A percentile compares a stretch with the other conserved stretches of the same genome.
These are phyloP conservation scores for Rhizopogon vinicolor DNA, from an alignment of 768 basidiomycete species.

Conservation along the genomic window DNA sequence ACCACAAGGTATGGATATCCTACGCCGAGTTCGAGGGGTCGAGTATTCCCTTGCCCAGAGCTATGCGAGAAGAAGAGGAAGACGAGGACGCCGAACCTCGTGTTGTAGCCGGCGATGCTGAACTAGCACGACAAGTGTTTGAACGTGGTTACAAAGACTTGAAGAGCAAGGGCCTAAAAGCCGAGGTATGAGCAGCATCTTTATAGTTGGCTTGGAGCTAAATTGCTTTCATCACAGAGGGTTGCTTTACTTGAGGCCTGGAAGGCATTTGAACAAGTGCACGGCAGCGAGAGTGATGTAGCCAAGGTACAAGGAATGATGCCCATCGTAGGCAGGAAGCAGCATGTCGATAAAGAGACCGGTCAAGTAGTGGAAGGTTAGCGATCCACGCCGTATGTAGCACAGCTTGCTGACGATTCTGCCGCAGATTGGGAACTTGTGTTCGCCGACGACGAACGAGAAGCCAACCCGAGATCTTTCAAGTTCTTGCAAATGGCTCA, in stretches of 20 bases:
- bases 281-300: slow-evolving; percentile 70
- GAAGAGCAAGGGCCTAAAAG: slow-evolving; percentile 75
- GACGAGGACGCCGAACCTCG: slow-evolving; percentile 47
- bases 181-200: slow-evolving; percentile 56
- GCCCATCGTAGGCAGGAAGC: slow-evolving; percentile 84
- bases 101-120: slow-evolving; percentile 67
- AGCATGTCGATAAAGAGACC: slow-evolving; percentile 79
- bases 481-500: slow-evolving; percentile 96
- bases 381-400: slow-evolving; percentile 14
- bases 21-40: slow-evolving; percentile 92
- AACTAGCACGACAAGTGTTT: slow-evolving; percentile 72
- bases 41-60: slow-evolving; percentile 59
- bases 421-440: slow-evolving; percentile 88
- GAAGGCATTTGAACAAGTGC: slow-evolving; percentile 87
- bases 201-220: neutral
- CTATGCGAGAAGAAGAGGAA: slow-evolving; percentile 63
- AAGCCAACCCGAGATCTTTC: slow-evolving; percentile 89
- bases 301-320: slow-evolving; percentile 88
- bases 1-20: slow-evolving; percentile 97
- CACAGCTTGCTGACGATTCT: neutral
- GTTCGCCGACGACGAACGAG: slow-evolving; percentile 94
- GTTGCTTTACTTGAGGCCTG: slow-evolving; percentile 90
- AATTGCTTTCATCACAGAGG: slow-evolving; percentile 47
- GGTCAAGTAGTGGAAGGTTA: slow-evolving; percentile 84
- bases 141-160: slow-evolving; percentile 86